phyloP scores from a whole-genome alignment of 2,329 filamentous ascomycete genomes.

The Emergomyces pasteurianus region DNA sequence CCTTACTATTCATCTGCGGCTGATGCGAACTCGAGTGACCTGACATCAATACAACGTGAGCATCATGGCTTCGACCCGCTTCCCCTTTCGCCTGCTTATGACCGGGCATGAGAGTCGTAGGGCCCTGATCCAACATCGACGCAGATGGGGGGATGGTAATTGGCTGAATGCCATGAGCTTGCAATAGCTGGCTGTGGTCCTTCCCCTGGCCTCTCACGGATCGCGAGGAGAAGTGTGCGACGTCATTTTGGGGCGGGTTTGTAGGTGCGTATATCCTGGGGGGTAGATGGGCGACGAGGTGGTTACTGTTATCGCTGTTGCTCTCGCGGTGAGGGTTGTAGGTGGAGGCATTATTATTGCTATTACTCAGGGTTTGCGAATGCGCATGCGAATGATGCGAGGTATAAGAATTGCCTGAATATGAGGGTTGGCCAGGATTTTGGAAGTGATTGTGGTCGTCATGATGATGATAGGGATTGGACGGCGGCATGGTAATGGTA shows the following conservation, averaged over 20 bases:
- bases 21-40: background rate
- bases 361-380: too few species aligned
- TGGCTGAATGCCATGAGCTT: background rate
- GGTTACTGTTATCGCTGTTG: background rate
- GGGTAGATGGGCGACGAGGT: background rate
- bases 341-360: background rate
- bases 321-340: background rate
- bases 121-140: background rate
- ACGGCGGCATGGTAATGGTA: background rate
- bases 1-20: constrained; percentile 11
- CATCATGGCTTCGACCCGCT: background rate
- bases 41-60: background rate
- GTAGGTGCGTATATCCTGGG: background rate
- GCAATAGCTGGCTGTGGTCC: background rate
- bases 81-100: background rate
- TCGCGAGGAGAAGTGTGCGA: background rate
- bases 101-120: background rate
- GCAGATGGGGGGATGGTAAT: background rate
- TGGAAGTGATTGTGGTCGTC: constrained; percentile 12
- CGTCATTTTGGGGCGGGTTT: background rate
- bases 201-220: background rate
- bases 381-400: too few species aligned
- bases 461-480: constrained; percentile 13
- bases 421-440: background rate
- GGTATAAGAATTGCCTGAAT: background rate